These are phyloP conservation scores for Eucalyptus cloeziana DNA, from an alignment of 345 rosid species.

Conservation along the genomic window DNA sequence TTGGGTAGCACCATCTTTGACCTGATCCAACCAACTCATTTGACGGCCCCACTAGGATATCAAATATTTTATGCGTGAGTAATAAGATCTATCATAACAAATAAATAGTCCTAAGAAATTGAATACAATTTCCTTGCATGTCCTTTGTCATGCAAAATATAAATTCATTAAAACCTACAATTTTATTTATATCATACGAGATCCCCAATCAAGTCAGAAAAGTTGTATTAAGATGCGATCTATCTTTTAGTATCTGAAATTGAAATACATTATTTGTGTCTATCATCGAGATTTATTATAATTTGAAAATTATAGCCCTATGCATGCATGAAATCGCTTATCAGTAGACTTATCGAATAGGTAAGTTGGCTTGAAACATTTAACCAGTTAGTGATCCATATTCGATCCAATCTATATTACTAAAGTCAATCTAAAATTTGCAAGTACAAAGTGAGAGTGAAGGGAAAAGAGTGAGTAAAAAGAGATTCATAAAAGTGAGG, in stretches of 20 bases:
- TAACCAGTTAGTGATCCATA: too few relatives aligned
- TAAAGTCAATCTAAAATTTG: too few relatives aligned
- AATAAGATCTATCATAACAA: neutral
- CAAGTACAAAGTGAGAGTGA: too few relatives aligned
- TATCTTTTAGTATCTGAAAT: neutral
- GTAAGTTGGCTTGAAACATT: neutral
- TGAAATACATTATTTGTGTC: rapidly evolving
- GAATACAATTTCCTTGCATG: neutral
- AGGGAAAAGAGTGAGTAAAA: too few relatives aligned
- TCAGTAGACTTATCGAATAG: neutral
- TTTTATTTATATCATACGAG: too few relatives aligned
- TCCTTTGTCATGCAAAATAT: neutral
- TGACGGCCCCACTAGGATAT: neutral
- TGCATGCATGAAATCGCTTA: neutral
- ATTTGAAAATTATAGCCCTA: too few relatives aligned
- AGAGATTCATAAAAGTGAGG: too few relatives aligned
- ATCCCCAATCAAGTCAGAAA: neutral
- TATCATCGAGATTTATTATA: too few relatives aligned
- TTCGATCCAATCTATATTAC: too few relatives aligned
- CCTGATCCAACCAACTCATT: neutral
- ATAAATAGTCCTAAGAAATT: too few relatives aligned
- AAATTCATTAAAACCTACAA: too few relatives aligned
- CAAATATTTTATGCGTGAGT: neutral
- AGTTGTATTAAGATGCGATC: neutral
- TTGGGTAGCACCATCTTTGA: too few relatives aligned